These are phyloP conservation scores for Neckera pumila DNA, from an alignment of 225 moss, liverwort and hornwort genomes.

Conservation along the genomic window DNA sequence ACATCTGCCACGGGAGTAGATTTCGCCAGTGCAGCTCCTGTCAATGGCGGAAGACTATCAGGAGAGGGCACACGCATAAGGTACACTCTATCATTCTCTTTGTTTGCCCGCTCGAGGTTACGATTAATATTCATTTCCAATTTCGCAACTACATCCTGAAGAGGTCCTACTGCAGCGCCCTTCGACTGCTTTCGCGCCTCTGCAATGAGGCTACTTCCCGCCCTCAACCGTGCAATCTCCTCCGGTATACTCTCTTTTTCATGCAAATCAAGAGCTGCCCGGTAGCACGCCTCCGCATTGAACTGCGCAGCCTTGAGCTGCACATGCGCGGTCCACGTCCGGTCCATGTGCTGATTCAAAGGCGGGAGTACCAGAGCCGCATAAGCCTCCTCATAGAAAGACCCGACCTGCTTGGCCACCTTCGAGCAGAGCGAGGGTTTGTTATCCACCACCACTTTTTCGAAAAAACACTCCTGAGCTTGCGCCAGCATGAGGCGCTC, in stretches of 20 bases:
- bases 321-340: constrained; percentile 97
- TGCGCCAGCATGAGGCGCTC: constrained; percentile 98
- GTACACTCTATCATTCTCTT: constrained; percentile 98
- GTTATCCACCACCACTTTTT: constrained; percentile 84
- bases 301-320: constrained; percentile 99
- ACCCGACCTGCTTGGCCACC: constrained; percentile 95
- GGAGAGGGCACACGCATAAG: constrained; percentile 87
- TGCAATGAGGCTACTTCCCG: constrained; percentile 62
- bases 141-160: constrained; percentile 90
- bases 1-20: constrained; percentile 76
- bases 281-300: constrained; percentile 92
- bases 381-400: constrained; percentile 96
- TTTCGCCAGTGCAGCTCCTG: constrained; percentile 81
- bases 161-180: constrained; percentile 81
- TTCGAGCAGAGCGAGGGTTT: constrained; percentile 88
- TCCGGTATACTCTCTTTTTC: constrained; percentile 95
- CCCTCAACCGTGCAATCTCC: constrained; percentile 90
- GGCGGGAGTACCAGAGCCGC: constrained; percentile 89
- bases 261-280: constrained; percentile 88
- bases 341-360: constrained; percentile 88
- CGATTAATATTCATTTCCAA: constrained; percentile 88
- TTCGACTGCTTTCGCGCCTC: constrained; percentile 74
- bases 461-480: constrained; percentile 97
- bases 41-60: constrained; percentile 75
- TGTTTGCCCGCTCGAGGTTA: constrained; percentile 87